Evolutionary conservation across 257 asterid genomes (phyloP).

Genomic region (Solanum virginianum): DNA sequence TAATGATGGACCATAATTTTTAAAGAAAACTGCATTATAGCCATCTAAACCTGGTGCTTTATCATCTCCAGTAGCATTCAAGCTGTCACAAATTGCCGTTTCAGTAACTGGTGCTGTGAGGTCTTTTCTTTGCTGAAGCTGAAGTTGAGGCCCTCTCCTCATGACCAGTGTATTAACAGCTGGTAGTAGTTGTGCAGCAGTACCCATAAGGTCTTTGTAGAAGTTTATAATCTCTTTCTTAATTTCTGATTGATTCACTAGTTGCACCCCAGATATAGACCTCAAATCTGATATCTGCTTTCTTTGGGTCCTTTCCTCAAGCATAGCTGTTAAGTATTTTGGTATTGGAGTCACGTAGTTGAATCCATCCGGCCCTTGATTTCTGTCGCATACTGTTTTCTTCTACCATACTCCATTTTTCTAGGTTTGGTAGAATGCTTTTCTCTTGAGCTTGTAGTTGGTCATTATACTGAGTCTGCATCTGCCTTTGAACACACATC

Average conservation of each 20-base stretch:
- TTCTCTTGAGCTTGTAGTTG: too few species aligned
- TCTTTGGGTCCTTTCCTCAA: not conserved
- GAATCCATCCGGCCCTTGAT: too few species aligned
- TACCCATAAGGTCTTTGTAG: not conserved
- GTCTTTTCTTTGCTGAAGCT: not conserved
- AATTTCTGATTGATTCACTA: too few species aligned
- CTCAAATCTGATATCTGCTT: not conserved
- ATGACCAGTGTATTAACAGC: too few species aligned
- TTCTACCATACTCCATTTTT: too few species aligned
- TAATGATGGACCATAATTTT: not conserved
- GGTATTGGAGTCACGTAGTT: too few species aligned
- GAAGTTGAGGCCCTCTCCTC: not conserved
- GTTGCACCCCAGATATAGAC: not conserved
- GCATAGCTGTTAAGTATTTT: too few species aligned
- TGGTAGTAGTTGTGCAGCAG: not conserved
- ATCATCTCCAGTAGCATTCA: not conserved
- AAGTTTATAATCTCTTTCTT: not conserved
- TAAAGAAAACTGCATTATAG: too few species aligned
- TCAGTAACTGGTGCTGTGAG: not conserved
- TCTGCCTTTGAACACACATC: too few species aligned
- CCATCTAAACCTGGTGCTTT: not conserved
- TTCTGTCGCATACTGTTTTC: too few species aligned
- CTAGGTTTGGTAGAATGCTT: too few species aligned
- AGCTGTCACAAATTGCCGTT: not conserved
- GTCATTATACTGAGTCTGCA: too few species aligned